Evolutionary conservation across 2,329 filamentous ascomycete species (phyloP), one percentile per base, ranked within the genome.

Genomic region (Lasiodiplodia sp.): DNA sequence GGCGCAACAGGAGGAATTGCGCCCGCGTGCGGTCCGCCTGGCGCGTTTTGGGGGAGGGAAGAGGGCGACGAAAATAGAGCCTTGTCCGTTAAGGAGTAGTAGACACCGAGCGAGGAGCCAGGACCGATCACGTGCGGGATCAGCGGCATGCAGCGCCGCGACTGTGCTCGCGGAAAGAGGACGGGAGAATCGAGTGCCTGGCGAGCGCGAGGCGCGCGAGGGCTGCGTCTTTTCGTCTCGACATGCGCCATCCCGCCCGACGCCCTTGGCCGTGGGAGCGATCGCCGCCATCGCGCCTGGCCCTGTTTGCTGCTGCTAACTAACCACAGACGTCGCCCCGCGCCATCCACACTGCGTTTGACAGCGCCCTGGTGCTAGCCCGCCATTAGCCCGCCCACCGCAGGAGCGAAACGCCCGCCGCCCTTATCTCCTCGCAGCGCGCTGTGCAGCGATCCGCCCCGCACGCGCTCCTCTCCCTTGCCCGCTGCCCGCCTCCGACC

Each of bases 1-100:
- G 60, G 60, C 60, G 60, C 60, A 49, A 40, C 60, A 64, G 60
- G 60, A 64, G 60, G 47, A 49, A 64, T 64, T 64, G 60, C 60
- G 60, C 60, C 60, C 47, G 60, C 60, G 51, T 64, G 60, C 60
- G 60, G 60, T 64, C 60, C 60, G 60, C 60, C 60, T 64, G 60
- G 60, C 51, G 60, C 60, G 60, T 49, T 34, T 47, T 64, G 44
- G 60, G 60, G 60, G 47, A 49, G 40, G 57, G 47, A 52, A 64
- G 60, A 64, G 60, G 60, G 47, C 60, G 60, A 52, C 60, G 44
- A 52, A 49, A 49, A 47, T 64, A 47, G 51, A 31, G 60, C 60
- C 51, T 49, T 47, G 60, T 38, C 60, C 51, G 60, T 64, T 49
- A 52, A 64, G 51, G 60, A 47, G 51, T 49, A 47, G 51, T 64